phyloP scores from a whole-genome alignment of 1,139 yeast species.

The Suhomyces anneliseae region DNA sequence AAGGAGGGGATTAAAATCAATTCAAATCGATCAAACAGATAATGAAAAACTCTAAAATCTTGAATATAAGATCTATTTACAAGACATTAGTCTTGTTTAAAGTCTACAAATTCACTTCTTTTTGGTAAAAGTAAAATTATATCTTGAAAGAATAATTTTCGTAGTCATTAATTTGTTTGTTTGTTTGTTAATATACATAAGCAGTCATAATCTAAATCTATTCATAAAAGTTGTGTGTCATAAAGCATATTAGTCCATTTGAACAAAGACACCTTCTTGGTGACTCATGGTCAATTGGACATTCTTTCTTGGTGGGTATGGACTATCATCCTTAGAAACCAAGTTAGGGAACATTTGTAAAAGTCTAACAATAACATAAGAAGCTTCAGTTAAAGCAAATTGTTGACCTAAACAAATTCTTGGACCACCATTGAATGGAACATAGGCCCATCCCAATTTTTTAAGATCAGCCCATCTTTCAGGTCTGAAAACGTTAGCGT shows the following conservation, averaged over 20 bases:
- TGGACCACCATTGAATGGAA: constrained; percentile 49
- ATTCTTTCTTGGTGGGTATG: constrained; percentile 33
- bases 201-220: background rate
- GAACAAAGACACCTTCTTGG: constrained; percentile 28
- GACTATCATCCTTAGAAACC: constrained; percentile 20
- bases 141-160: too few species aligned
- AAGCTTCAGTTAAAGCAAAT: constrained; percentile 47
- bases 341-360: constrained; percentile 36
- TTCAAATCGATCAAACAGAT: too few species aligned
- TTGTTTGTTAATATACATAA: background rate
- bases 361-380: constrained; percentile 30
- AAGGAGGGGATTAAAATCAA: too few species aligned
- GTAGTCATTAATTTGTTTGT: too few species aligned
- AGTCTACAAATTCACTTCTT: too few species aligned
- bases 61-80: too few species aligned
- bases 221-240: too few species aligned
- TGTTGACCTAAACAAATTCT: constrained; percentile 48
- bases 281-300: constrained; percentile 39
- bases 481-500: constrained; percentile 23
- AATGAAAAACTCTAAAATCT: too few species aligned
- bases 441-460: constrained; percentile 44
- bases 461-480: constrained; percentile 24
- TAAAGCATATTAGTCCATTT: background rate
- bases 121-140: too few species aligned
- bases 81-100: too few species aligned